Evolutionary conservation across 352 stramenopile genomes (phyloP).

Genomic region (Phytophthora gonapodyides): DNA sequence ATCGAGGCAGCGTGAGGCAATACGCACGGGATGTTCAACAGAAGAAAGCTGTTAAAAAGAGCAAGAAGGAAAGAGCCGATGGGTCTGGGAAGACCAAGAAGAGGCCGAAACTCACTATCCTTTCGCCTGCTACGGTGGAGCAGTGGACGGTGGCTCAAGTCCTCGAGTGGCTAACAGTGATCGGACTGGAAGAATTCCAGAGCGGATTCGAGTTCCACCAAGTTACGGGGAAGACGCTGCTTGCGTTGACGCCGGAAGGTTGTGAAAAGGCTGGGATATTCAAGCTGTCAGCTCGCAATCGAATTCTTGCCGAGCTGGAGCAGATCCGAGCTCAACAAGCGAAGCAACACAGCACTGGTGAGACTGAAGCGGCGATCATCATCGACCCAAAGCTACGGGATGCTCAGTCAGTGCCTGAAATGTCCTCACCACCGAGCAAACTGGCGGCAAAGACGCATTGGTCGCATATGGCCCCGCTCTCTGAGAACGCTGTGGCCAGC

Average conservation of each 20-base stretch:
- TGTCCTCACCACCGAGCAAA: slow-evolving; percentile 33
- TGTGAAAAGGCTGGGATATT: slow-evolving; percentile 55
- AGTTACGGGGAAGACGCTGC: slow-evolving; percentile 55
- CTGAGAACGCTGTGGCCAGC: slow-evolving; percentile 32
- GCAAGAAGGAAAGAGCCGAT: slow-evolving; percentile 21
- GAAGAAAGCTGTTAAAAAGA: slow-evolving; percentile 39
- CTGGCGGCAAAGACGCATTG: slow-evolving; percentile 49
- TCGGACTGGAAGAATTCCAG: slow-evolving; percentile 70
- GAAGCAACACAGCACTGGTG: slow-evolving; percentile 1
- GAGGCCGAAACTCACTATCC: slow-evolving; percentile 18
- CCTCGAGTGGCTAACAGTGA: slow-evolving; percentile 60
- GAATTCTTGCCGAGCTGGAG: slow-evolving; percentile 58
- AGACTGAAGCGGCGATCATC: slow-evolving; percentile 39
- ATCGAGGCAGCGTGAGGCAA: slow-evolving; percentile 69
- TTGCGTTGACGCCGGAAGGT: slow-evolving; percentile 52
- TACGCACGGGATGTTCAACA: slow-evolving; percentile 72
- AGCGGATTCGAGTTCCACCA: slow-evolving; percentile 81
- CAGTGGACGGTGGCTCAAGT: slow-evolving; percentile 66
- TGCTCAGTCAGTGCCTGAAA: slow-evolving; percentile 29
- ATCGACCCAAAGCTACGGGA: slow-evolving; percentile 68
- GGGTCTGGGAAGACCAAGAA: slow-evolving; percentile 21
- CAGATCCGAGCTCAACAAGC: slow-evolving; percentile 41
- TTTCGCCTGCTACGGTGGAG: slow-evolving; percentile 46
- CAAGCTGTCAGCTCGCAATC: slow-evolving; percentile 65
- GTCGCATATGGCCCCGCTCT: slow-evolving; percentile 70